Percentiles rank a stretch among this genome's conserved stretches.
These are phyloP conservation scores for Acacia concinna DNA, from an alignment of 331 rosid species.

Conservation along the genomic window DNA sequence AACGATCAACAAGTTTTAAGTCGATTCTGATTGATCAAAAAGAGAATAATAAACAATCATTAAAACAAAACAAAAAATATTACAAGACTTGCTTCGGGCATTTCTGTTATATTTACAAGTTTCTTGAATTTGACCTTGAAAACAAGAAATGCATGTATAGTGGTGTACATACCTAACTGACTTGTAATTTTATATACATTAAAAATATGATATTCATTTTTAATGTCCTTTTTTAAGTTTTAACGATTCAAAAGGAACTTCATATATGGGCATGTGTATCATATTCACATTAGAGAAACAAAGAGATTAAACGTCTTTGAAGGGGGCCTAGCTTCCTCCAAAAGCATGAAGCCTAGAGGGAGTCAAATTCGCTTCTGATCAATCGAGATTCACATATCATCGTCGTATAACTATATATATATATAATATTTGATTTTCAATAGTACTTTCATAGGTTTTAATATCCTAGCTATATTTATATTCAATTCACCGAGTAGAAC, in stretches of 20 bases:
- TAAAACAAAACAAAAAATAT: not conserved
- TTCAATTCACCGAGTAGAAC: slow-evolving; percentile 30
- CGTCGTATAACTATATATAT: not conserved
- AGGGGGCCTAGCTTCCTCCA: slow-evolving; percentile 8
- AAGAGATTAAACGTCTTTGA: slow-evolving; percentile 46
- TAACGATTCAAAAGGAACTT: slow-evolving; percentile 26
- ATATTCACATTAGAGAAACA: slow-evolving; percentile 18
- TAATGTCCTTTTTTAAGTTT: not conserved
- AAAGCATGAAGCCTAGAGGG: slow-evolving; percentile 36
- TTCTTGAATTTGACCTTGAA: slow-evolving; percentile 39
- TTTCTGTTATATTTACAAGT: not conserved
- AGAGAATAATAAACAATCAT: not conserved
- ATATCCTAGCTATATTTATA: slow-evolving; percentile 32
- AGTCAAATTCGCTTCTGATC: slow-evolving; percentile 34
- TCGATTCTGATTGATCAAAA: not conserved
- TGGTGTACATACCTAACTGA: not conserved
- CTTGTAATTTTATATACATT: not conserved
- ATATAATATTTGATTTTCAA: not conserved
- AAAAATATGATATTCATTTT: not conserved
- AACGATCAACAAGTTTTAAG: not conserved
- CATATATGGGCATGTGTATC: slow-evolving; percentile 12
- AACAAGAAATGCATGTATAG: not conserved
- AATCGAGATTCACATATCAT: not conserved
- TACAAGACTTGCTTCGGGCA: not conserved
- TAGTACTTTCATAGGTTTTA: not conserved